Evolutionary conservation across 1,284 basidiomycete species (phyloP).

Genomic region (Schizophyllum amplum): DNA sequence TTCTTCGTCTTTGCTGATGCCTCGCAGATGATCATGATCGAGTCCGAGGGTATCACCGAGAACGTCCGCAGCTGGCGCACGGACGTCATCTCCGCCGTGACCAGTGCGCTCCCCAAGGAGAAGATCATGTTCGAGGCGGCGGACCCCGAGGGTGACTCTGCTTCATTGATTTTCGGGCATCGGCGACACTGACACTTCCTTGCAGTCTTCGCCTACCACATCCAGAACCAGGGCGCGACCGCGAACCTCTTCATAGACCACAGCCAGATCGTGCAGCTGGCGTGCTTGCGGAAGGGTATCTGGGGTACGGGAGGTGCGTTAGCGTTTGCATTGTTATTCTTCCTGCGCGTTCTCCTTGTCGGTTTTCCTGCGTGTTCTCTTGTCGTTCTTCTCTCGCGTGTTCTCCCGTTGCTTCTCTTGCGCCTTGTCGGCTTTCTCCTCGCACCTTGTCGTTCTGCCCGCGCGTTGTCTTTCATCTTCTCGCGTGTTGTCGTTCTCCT

Average conservation of each 20-base stretch:
- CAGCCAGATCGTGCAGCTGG: conserved; percentile 37
- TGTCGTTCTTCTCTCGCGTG: too few relatives aligned
- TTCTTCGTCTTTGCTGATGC: not conserved
- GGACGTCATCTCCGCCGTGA: conserved; percentile 36
- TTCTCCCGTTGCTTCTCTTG: too few relatives aligned
- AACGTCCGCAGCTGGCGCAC: conserved; percentile 35
- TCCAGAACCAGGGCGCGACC: conserved; percentile 36
- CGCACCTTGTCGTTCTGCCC: too few relatives aligned
- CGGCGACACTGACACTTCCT: not conserved
- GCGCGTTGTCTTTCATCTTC: too few relatives aligned
- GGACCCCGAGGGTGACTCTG: conserved; percentile 26
- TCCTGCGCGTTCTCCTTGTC: too few relatives aligned
- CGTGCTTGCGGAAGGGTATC: conserved; percentile 36
- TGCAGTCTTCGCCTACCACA: conserved; percentile 22
- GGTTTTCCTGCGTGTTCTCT: too few relatives aligned
- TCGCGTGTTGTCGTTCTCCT: too few relatives aligned
- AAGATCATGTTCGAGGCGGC: conserved; percentile 42
- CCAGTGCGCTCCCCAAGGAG: conserved; percentile 30
- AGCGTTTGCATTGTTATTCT: too few relatives aligned
- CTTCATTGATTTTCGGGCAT: not conserved
- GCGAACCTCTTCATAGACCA: conserved; percentile 41
- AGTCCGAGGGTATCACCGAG: conserved; percentile 40
- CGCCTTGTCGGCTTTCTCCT: too few relatives aligned
- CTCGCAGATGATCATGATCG: conserved; percentile 36
- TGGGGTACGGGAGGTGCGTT: conserved; percentile 31